phyloP scores from a whole-genome alignment of 2,329 filamentous ascomycete genomes.

The Ceratocystiopsis brevicomis region DNA sequence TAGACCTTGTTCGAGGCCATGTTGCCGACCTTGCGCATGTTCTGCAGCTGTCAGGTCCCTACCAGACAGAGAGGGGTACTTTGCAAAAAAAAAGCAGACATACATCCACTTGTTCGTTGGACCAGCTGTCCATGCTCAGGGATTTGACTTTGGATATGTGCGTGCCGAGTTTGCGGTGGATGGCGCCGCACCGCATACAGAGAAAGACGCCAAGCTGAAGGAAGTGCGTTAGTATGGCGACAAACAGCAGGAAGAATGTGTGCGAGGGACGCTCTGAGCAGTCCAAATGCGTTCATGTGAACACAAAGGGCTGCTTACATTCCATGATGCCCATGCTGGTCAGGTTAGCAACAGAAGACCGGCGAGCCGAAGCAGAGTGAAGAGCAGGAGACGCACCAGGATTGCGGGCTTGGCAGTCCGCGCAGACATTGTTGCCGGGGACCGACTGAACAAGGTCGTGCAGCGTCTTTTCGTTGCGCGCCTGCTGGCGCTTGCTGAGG shows the following conservation, averaged over 20 bases:
- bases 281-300: no score
- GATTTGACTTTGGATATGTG: conserved; percentile 99
- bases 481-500: conserved; percentile 90
- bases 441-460: conserved; percentile 73
- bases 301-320: conserved; percentile 27
- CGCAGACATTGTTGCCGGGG: conserved; percentile 81
- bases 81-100: conserved; percentile 13
- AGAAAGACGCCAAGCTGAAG: conserved; percentile 76
- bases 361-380: background rate
- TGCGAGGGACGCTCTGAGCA: no score
- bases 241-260: background rate
- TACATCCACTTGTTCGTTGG: conserved; percentile 89
- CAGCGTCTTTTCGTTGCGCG: conserved; percentile 81
- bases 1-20: conserved; percentile 67
- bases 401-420: conserved; percentile 80
- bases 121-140: conserved; percentile 95
- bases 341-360: conserved; percentile 4
- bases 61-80: background rate
- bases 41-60: conserved; percentile 28
- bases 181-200: conserved; percentile 88
- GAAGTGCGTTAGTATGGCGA: background rate
- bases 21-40: conserved; percentile 89
- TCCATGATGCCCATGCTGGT: conserved; percentile 90
- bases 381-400: conserved; percentile 44
- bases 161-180: conserved; percentile 91